Evolutionary conservation across 2,329 filamentous ascomycete genomes (phyloP).

Genomic region (Talaromyces sp.): DNA sequence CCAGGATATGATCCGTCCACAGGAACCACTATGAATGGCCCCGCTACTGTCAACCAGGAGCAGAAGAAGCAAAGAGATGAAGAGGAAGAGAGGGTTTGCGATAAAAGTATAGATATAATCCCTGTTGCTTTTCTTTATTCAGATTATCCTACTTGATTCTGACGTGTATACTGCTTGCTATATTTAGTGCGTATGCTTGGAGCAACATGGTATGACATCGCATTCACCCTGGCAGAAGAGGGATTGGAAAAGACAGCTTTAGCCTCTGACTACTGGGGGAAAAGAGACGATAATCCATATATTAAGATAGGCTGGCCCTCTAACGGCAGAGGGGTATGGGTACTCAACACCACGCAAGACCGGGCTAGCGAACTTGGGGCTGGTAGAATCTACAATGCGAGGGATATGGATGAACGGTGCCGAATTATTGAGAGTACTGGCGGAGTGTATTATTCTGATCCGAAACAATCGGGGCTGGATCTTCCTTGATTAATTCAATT

Average conservation of each 20-base stretch:
- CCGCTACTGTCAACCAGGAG: too few relatives aligned
- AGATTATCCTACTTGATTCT: neutral
- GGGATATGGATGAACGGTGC: neutral
- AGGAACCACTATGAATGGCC: too few relatives aligned
- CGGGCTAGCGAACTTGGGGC: neutral
- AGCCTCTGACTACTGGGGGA: rapidly evolving
- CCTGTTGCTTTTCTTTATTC: neutral
- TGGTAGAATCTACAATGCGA: neutral
- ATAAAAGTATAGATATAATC: too few relatives aligned
- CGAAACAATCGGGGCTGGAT: neutral
- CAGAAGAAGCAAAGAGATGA: too few relatives aligned
- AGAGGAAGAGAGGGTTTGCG: too few relatives aligned
- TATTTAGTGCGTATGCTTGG: neutral
- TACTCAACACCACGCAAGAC: neutral
- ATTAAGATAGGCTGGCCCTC: neutral
- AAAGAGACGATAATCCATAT: neutral
- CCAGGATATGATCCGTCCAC: too few relatives aligned
- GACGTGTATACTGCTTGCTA: neutral
- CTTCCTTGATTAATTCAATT: neutral
- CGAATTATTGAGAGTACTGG: neutral
- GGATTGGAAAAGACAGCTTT: neutral
- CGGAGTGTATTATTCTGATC: neutral
- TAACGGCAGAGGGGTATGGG: neutral
- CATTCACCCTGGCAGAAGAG: neutral
- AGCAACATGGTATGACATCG: neutral